Evolutionary conservation across 345 rosid genomes (phyloP), one percentile per base, ranked within the genome.

Genomic region (Noccaea caerulescens): DNA sequence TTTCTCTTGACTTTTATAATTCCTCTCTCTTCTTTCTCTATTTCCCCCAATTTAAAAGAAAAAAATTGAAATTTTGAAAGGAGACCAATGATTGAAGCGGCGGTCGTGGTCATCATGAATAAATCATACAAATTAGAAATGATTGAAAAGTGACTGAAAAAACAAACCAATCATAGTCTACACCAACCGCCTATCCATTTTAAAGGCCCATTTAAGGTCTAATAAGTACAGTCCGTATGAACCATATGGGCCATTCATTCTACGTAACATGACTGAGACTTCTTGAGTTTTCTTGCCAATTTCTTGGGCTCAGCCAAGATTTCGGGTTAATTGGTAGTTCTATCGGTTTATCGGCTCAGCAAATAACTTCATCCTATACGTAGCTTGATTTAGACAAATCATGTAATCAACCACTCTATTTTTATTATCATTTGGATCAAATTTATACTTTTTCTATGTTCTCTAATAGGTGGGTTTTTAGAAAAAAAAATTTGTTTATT

Each of bases 81-180:
- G 45, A 60, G 45, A 75, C 62, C 75, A 69, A 75, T 75, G 70
- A 75, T 75, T 75, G 79, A 55, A 75, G 13, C 69, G 74, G 74
- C 74, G 69, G 64, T 75, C 79, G 79, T 75, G 78, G 69, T 55
- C 63, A 68, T 75, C 79, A 75, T 75, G 64, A 75, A 68, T 75
- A 68, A 75, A 75, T 75, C 69, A 75, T 75, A 61, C 64, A 68
- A 68, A 61, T 63, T 52, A 30, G 73, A 75, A 68, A 75, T 75
- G 73, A 75, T 75, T 67, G 78, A 75, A 68, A 75, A 75, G 64
- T 53, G 73, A 60, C 73, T 53, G 6, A 8, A 60, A 38, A 44
- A 45, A 72, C 32, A 14, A 37, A 66, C 41, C 10, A 66, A 52
- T 71, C 18, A 51, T 43, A 13, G 44, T 61, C 61, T 25, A 42